Conservation (phyloP, 495 filamentous ascomycete genomes). For the Lasiosphaeria hispida region DNA sequence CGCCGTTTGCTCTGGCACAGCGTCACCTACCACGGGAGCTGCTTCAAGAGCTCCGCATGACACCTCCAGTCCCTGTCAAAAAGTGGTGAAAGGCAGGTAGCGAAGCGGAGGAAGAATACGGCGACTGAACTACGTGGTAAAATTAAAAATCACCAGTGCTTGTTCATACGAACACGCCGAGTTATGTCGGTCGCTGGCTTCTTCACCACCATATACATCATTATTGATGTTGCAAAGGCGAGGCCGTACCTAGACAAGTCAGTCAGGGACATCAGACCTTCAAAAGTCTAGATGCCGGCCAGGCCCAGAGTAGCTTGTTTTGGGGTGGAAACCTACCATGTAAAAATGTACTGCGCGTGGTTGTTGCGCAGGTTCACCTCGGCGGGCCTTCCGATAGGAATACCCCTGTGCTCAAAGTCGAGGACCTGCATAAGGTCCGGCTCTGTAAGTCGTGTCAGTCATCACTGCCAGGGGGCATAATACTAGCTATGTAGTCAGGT, state of each 20-base stretch:
- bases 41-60: conserved; percentile 75
- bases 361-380: conserved; percentile 95
- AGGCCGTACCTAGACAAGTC: conserved; percentile 73
- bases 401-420: conserved; percentile 72
- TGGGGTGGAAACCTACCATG: conserved; percentile 64
- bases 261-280: neutral
- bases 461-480: conserved; percentile 12
- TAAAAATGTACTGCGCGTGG: conserved; percentile 97
- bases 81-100: conserved; percentile 17
- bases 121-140: conserved; percentile 22
- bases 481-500: neutral
- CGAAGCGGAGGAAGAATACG: conserved; percentile 23
- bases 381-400: conserved; percentile 85
- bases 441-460: conserved; percentile 45
- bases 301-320: neutral
- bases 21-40: conserved; percentile 79
- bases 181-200: conserved; percentile 74
- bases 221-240: conserved; percentile 79
- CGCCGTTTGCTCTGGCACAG: conserved; percentile 79
- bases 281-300: neutral
- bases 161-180: conserved; percentile 75
- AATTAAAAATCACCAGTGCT: conserved; percentile 61
- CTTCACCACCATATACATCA: conserved; percentile 90
- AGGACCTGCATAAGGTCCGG: conserved; percentile 72
- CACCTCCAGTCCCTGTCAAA: conserved; percentile 45